Conservation (phyloP, 1,284 basidiomycete genomes). For the Tylopilus sp. region DNA sequence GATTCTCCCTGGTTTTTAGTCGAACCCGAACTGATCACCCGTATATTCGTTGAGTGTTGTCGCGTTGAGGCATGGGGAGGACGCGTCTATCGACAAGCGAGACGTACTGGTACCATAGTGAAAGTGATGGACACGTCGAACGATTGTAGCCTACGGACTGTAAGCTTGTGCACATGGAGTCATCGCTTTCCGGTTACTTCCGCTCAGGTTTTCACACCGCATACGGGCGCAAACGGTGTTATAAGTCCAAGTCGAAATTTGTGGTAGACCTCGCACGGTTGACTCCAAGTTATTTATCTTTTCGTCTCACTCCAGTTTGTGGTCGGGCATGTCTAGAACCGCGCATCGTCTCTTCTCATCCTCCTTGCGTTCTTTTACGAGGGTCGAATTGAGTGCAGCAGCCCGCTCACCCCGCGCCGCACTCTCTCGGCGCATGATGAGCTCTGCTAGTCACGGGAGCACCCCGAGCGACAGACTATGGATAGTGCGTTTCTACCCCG, state of each 20-base stretch:
- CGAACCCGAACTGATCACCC: neutral
- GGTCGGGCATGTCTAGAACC: conserved; percentile 31
- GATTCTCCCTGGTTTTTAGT: conserved; percentile 5
- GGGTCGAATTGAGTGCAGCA: conserved; percentile 16
- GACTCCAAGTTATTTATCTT: conserved; percentile 22
- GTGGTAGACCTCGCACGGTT: conserved; percentile 20
- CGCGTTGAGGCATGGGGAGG: neutral
- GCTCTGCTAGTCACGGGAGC: conserved; percentile 32
- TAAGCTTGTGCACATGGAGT: neutral
- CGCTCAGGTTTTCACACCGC: conserved; percentile 43
- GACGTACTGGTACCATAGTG: neutral
- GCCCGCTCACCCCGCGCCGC: conserved; percentile 24
- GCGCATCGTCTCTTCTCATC: conserved; percentile 27
- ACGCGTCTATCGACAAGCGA: neutral
- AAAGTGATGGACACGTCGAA: neutral
- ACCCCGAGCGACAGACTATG: conserved; percentile 35
- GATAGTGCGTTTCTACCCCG: conserved; percentile 36
- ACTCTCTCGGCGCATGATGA: conserved; percentile 36
- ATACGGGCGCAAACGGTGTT: conserved; percentile 22
- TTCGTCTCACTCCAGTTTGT: neutral
- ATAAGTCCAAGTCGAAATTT: conserved; percentile 45
- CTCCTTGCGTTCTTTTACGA: conserved; percentile 27
- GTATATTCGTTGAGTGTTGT: neutral
- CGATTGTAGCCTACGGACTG: neutral
- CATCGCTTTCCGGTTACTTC: conserved; percentile 37